Base-by-base conservation (phyloP, 164 flowering plant genomes). In the Stephania yunnanensis region DNA sequence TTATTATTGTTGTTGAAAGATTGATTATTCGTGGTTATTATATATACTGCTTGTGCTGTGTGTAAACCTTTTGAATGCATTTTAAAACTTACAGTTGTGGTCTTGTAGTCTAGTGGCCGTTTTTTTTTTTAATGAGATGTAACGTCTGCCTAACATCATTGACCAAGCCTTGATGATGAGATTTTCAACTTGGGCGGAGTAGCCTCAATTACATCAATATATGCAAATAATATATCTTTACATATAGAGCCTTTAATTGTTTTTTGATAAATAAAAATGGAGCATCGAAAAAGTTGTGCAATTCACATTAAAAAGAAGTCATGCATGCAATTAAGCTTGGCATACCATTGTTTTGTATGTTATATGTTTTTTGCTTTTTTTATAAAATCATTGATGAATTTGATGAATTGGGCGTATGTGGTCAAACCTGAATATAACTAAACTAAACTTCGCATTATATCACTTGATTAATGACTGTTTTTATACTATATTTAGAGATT, bases 131-230 rank as follows among this genome's bases (percentile, higher is more conserved):
- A 25, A 25, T 25, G 25, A 25, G 74, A 73, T 73, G 74, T 73
- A 58, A 69, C 68, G 17, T 19, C 73, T 17, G 29, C 65, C 65
- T 30, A 71, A 71, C 74, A 71, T 58, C 74, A 73, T 73, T 73
- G 74, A 58, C 50, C 52, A 6, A 17, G n/a, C 63, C 50, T 25
- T 61, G 68, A 58, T 50, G 5, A 30, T 61, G 13, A 10, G n/a
- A 17, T 61, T 53, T 36, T 58, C 68, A 42, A 42, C 52, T 52
- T 20, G 4, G 52, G 44, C 66, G 44, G 66, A 53, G 0, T 25
- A 25, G 25, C 25, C 25, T 25, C 25, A n/a, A n/a, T n/a, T 25
- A 25, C 25, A 25, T 25, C 25, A 25, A 25, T n/a, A n/a, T n/a
- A n/a, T 25, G 25, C 0, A 25, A 25, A 25, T 25, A 25, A 25